Evolutionary conservation across 2,329 filamentous ascomycete genomes (phyloP), one percentile per base, ranked within the genome.

Genomic region (Plectosphaerella cucumerina): DNA sequence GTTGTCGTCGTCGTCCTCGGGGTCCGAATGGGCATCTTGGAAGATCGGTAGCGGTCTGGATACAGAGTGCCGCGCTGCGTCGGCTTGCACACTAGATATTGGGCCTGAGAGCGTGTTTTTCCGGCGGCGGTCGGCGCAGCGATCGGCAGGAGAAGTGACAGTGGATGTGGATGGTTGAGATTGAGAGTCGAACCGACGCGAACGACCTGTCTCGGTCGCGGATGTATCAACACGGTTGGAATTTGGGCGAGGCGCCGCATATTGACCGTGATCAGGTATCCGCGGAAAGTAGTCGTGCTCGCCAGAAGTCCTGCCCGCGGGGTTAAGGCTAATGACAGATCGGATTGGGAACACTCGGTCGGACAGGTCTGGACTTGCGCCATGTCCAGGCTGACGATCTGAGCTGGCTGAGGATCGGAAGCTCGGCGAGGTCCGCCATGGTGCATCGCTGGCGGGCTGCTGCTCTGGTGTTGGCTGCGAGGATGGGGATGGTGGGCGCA

Each of bases 331-430:
- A 21, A 93, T 75, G 42, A 89, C 85, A n/a, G 87, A 91, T 46
- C 87, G 82, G 31, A 93, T 87, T n/a, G 89, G 89, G 51, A 89
- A 93, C 5, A 93, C 86, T 50, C 87, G 80, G 60, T 92, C 77
- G 31, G 66, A 64, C 23, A 63, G 61, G 46, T 72, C 69, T 20
- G 62, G 60, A 46, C 58, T 62, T 49, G 56, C 63, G 49, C 59
- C 56, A 44, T 68, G 58, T 14, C 65, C 63, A 5, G 63, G 60
- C 49, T 74, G 74, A 39, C 58, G 67, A 26, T 77, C 75, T 2
- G 73, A 75, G 35, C 62, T 59, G 9, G 62, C 58, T 2, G 74
- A 75, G 49, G 67, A 61, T n/a, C n/a, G n/a, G 8, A 59, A 60
- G 18, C 52, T 54, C 5, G 64, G 60, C 3, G 59, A 53, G 18